Conservation (phyloP, 192 early-diverging fungal species). For the Backusella sp. region DNA sequence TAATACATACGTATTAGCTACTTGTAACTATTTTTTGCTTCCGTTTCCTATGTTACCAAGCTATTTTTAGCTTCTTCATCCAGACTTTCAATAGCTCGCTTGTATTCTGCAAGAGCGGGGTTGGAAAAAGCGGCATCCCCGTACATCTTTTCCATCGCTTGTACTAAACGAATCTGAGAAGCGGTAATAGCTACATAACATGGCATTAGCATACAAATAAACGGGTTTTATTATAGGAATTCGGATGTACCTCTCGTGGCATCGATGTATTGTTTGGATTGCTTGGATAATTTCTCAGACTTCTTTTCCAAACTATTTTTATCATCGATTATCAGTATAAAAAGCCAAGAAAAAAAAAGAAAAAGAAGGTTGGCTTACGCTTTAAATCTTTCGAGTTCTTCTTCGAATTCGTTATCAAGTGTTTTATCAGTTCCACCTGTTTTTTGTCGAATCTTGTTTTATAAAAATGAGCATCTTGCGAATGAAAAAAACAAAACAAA, state of each 20-base stretch:
- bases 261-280: slow-evolving; percentile 89
- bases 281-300: slow-evolving; percentile 77
- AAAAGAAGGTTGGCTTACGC: slow-evolving; percentile 11
- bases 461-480: not conserved
- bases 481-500: not conserved
- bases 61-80: slow-evolving; percentile 76
- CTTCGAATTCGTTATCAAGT: slow-evolving; percentile 62
- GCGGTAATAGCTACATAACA: slow-evolving; percentile 69
- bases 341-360: not conserved
- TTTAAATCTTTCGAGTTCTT: slow-evolving; percentile 31
- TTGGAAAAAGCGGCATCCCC: slow-evolving; percentile 77
- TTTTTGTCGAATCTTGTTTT: slow-evolving; percentile 59
- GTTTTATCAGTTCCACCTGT: slow-evolving; percentile 80
- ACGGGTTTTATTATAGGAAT: not conserved
- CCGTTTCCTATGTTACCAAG: slow-evolving; percentile 54
- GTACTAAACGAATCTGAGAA: slow-evolving; percentile 81
- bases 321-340: not conserved
- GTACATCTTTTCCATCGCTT: slow-evolving; percentile 85
- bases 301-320: slow-evolving; percentile 72
- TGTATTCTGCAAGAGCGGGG: slow-evolving; percentile 78
- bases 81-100: slow-evolving; percentile 74
- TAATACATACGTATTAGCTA: not conserved
- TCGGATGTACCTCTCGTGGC: slow-evolving; percentile 61
- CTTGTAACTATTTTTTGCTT: not conserved
- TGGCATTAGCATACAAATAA: not conserved